Conservation (phyloP, 345 rosid species). For the Salix purpurea region DNA sequence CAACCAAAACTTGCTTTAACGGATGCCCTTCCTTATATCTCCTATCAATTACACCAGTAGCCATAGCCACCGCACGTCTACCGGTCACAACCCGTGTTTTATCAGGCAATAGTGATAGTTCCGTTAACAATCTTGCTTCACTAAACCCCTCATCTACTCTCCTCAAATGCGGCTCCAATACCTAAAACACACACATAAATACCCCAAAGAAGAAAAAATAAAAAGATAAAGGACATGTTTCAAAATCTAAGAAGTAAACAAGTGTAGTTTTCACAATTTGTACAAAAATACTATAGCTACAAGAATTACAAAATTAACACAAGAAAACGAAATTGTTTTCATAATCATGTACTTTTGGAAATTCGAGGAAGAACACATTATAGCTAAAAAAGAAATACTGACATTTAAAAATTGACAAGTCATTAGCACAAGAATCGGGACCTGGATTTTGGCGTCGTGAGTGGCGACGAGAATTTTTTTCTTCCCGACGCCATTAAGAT, state of each 20-base stretch:
- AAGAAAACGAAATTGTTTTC: background rate
- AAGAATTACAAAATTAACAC: background rate
- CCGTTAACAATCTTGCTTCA: conserved; percentile 73
- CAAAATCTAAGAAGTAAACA: no score
- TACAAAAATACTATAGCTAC: background rate
- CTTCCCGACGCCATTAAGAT: conserved; percentile 95
- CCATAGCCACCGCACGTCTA: conserved; percentile 92
- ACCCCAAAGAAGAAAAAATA: background rate
- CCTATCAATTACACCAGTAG: conserved; percentile 78
- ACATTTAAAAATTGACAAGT: no score
- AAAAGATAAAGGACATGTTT: background rate
- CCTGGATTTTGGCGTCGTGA: conserved; percentile 93
- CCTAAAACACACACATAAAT: conserved; percentile 30
- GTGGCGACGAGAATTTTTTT: conserved; percentile 87
- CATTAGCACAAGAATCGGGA: conserved; percentile 4
- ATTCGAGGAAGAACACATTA: no score
- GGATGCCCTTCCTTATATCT: conserved; percentile 63
- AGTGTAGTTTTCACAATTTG: background rate
- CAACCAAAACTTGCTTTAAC: conserved; percentile 88
- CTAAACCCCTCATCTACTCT: conserved; percentile 88
- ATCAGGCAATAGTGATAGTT: conserved; percentile 68
- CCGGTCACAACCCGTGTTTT: conserved; percentile 81
- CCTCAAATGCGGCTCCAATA: conserved; percentile 79
- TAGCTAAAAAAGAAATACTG: background rate
- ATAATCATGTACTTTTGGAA: background rate